Percentiles rank a stretch among this genome's conserved stretches.
These are phyloP conservation scores for Kwoniella mangroviensis DNA, from an alignment of 768 basidiomycete species.

Conservation along the genomic window DNA sequence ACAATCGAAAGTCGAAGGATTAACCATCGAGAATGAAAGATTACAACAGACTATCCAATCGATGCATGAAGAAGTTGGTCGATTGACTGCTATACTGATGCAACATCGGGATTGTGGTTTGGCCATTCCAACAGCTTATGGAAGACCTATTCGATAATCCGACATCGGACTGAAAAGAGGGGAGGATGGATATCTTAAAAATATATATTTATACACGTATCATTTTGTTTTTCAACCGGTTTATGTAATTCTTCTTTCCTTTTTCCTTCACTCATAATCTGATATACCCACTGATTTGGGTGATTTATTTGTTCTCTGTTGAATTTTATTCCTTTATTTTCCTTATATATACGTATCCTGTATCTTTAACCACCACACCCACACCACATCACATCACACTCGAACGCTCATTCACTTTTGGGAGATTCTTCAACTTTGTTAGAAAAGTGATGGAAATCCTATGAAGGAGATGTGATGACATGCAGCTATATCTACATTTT, in stretches of 20 bases:
- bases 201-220: background rate
- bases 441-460: background rate
- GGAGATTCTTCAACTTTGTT: background rate
- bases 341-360: background rate
- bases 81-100: constrained; percentile 63
- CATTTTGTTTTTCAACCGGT: background rate
- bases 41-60: constrained; percentile 82
- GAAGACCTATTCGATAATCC: constrained; percentile 37
- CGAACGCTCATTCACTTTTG: too few species aligned
- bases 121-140: constrained; percentile 42
- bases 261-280: background rate
- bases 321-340: background rate
- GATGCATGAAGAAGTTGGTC: constrained; percentile 87
- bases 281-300: background rate
- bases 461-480: background rate
- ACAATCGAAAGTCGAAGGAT: constrained; percentile 89
- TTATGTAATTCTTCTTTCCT: background rate
- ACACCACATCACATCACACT: background rate
- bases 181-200: background rate
- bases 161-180: background rate
- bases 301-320: background rate
- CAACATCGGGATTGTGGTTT: constrained; percentile 60
- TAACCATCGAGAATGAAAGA: constrained; percentile 92
- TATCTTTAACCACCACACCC: background rate
- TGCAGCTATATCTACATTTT: background rate